Evolutionary conservation across 2,329 filamentous ascomycete species (phyloP).

Genomic region (Colletotrichum paranaense): DNA sequence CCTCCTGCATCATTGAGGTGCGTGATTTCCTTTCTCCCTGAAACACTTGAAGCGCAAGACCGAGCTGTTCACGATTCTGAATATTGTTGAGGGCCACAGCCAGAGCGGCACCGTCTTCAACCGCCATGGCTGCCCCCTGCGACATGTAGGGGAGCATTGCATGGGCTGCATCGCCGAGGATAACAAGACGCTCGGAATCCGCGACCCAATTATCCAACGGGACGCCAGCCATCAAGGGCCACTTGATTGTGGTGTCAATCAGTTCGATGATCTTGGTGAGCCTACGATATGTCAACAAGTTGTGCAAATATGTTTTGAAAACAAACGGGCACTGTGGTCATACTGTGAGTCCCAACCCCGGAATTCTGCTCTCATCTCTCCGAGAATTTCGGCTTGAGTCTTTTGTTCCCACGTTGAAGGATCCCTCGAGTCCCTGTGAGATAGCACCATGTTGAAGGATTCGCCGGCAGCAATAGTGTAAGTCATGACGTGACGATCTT

Average conservation of each 20-base stretch:
- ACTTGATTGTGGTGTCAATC: constrained; percentile 47
- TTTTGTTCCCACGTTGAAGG: constrained; percentile 42
- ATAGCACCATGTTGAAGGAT: constrained; percentile 59
- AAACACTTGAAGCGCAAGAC: constrained; percentile 56
- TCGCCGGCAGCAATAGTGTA: constrained; percentile 54
- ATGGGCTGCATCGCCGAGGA: constrained; percentile 73
- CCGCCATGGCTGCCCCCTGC: constrained; percentile 66
- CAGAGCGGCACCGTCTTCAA: constrained; percentile 70
- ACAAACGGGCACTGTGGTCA: not conserved
- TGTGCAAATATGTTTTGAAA: not conserved
- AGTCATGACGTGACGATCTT: constrained; percentile 56
- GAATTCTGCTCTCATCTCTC: constrained; percentile 48
- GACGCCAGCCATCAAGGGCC: constrained; percentile 44
- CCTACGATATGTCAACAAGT: constrained; percentile 31
- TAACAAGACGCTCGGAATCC: constrained; percentile 63
- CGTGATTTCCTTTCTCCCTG: constrained; percentile 67
- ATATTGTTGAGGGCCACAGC: constrained; percentile 64
- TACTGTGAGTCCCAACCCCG: constrained; percentile 47
- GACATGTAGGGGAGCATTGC: constrained; percentile 73
- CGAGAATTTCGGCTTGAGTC: constrained; percentile 40
- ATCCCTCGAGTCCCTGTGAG: constrained; percentile 51
- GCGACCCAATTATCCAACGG: constrained; percentile 61
- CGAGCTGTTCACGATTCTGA: constrained; percentile 45
- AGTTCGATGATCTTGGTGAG: constrained; percentile 49
- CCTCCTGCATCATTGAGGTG: constrained; percentile 69